Conservation (phyloP, 345 rosid species). For the Eucalyptus camaldulensis region DNA sequence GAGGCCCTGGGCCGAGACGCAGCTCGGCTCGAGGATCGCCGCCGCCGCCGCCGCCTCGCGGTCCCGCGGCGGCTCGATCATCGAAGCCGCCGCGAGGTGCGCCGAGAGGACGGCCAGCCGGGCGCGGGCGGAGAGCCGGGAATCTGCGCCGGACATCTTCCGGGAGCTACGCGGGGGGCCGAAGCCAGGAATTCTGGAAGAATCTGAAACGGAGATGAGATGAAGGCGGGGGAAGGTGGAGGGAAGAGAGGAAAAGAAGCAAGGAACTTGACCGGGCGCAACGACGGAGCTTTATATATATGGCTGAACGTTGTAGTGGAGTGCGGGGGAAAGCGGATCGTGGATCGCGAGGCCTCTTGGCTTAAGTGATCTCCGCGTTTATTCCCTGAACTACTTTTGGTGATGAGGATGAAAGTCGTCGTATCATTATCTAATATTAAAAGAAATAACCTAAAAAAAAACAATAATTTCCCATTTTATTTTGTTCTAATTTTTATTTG, state of each 20-base stretch:
- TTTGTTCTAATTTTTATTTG: no score
- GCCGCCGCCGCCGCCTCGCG: constrained; percentile 17
- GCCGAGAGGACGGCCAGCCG: constrained; percentile 66
- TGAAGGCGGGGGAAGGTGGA: not conserved
- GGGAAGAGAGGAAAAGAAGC: not conserved
- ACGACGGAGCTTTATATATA: not conserved
- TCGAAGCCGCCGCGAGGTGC: constrained; percentile 22
- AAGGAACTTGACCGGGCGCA: not conserved
- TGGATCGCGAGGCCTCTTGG: not conserved
- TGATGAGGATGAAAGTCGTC: not conserved
- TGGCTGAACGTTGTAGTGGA: not conserved
- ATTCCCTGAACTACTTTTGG: not conserved
- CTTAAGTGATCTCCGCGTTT: not conserved
- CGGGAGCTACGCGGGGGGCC: not conserved
- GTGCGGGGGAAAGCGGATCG: not conserved
- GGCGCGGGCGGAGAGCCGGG: constrained; percentile 21
- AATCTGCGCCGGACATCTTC: not conserved
- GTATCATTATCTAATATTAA: no score
- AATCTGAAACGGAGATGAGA: not conserved
- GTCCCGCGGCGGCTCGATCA: not conserved
- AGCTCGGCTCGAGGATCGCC: constrained; percentile 37
- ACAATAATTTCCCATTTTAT: not conserved
- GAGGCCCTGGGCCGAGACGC: constrained; percentile 30
- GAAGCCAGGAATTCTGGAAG: not conserved
- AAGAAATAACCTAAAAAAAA: no score